Base-by-base conservation (phyloP, 2,329 filamentous ascomycete genomes). In the Juglanconis sp. region DNA sequence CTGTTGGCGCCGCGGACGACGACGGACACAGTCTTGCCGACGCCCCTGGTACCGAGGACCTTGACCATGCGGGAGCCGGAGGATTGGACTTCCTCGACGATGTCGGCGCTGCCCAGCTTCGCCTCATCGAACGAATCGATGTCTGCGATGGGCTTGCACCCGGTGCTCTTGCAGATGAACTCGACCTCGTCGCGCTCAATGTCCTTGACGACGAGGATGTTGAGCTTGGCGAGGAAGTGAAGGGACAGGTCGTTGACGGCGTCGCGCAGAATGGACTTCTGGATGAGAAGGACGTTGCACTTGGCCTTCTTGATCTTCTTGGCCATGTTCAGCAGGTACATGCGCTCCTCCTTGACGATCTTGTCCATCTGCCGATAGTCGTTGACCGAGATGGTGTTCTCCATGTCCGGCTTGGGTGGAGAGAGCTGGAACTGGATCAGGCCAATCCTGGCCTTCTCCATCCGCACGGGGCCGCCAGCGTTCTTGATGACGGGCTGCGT, bases 261-360 rank as follows among this genome's bases (percentile, higher is more conserved):
- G 71, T 99, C 95, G 68, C 95, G 88, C 61, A 99, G 87, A 69
- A 99, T 99, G 13, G 94, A 98, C 80, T 99, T 99, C 73, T 99
- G 95, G 68, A 99, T 98, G 67, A 99, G 83, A 49, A 98, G 87
- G 48, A 99, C 95, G 71, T 99, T 99, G 81, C 95, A 99, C 82
- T 98, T 99, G 68, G 95, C 93, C 84, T 98, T 99, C 81, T 98
- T 97, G 77, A 99, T 99, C 85, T 98, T 99, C 86, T 99, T 98
- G 73, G 96, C 93, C 87, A 99, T 91, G 82, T 98, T 98, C 61
- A 99, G 85, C 65, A 99, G 86, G 78, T 99, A 99, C 68, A 95
- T 91, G 68, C 95, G 91, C 81, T 99, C 95, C 79, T 99, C 95
- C 80, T 99, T 99, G 69, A 99, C 86, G 67, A 99, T 99, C 85